Evolutionary conservation across 106 monocot species (phyloP).

Genomic region (Chionographis japonica): DNA sequence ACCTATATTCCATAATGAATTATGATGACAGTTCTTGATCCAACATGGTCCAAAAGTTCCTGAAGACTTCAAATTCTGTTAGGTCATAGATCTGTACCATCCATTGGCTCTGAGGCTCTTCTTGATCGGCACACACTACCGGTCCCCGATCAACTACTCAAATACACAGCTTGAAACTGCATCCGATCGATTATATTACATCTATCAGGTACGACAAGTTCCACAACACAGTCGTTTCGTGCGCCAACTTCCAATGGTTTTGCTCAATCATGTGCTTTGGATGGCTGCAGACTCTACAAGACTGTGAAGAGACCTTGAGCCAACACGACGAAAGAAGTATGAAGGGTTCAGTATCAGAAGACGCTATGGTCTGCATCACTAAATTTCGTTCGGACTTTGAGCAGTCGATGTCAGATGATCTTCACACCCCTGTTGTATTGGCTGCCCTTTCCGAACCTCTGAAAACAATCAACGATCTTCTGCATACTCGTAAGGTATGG

Average conservation of each 20-base stretch:
- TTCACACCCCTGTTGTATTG: slow-evolving; percentile 81
- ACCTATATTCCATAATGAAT: background rate
- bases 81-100: slow-evolving; percentile 89
- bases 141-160: slow-evolving; percentile 79
- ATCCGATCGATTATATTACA: slow-evolving; percentile 88
- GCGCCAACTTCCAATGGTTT: background rate
- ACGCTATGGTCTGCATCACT: slow-evolving; percentile 39
- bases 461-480: slow-evolving; percentile 84
- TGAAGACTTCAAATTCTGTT: slow-evolving; percentile 7
- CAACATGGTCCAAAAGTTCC: background rate
- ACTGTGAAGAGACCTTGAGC: slow-evolving; percentile 62
- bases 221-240: background rate
- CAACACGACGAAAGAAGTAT: slow-evolving; percentile 20
- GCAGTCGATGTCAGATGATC: slow-evolving; percentile 77
- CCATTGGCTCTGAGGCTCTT: slow-evolving; percentile 88
- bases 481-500: slow-evolving; percentile 79
- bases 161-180: slow-evolving; percentile 68
- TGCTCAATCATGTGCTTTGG: slow-evolving; percentile 5
- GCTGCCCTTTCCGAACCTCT: slow-evolving; percentile 84
- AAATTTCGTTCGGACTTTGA: slow-evolving; percentile 55
- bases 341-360: slow-evolving; percentile 32
- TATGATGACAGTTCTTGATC: background rate
- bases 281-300: slow-evolving; percentile 59
- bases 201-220: slow-evolving; percentile 63
- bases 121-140: slow-evolving; percentile 88